These are phyloP conservation scores for Vigna trinervia DNA, from an alignment of 306 rosid species.

Conservation along the genomic window DNA sequence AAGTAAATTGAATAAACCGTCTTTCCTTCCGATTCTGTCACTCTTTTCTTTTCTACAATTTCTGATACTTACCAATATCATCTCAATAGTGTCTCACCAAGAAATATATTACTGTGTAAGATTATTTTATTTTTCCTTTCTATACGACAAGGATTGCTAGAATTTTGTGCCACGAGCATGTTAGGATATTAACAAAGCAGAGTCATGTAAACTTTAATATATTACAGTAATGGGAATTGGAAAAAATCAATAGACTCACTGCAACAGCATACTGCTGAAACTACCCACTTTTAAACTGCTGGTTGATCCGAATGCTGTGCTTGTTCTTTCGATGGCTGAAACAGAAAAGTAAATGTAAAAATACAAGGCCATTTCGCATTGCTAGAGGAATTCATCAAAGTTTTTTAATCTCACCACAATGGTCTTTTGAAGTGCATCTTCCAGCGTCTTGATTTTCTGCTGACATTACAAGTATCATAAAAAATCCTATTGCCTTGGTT, in stretches of 20 bases:
- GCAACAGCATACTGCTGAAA: background rate
- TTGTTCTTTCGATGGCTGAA: constrained; percentile 69
- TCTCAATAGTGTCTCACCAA: background rate
- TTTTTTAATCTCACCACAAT: constrained; percentile 61
- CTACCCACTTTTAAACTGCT: constrained; percentile 35
- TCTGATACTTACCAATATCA: too few relatives aligned
- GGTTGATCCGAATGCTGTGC: constrained; percentile 44
- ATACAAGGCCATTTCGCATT: background rate
- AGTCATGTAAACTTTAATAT: background rate
- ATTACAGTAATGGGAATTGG: background rate
- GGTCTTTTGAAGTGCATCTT: constrained; percentile 66
- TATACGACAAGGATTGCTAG: background rate
- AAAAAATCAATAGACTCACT: background rate
- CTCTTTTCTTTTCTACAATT: background rate
- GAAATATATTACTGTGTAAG: background rate
- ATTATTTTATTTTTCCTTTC: background rate
- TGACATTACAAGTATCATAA: constrained; percentile 22
- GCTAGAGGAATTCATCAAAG: background rate
- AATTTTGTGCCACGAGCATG: background rate
- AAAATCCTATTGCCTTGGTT: background rate
- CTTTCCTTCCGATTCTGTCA: background rate
- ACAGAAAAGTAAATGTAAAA: constrained; percentile 24
- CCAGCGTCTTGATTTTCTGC: constrained; percentile 83
- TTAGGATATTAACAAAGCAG: background rate
- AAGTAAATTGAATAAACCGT: too few relatives aligned